Evolutionary conservation across 2,329 filamentous ascomycete genomes (phyloP).

Genomic region (Lecanicillium sp.): DNA sequence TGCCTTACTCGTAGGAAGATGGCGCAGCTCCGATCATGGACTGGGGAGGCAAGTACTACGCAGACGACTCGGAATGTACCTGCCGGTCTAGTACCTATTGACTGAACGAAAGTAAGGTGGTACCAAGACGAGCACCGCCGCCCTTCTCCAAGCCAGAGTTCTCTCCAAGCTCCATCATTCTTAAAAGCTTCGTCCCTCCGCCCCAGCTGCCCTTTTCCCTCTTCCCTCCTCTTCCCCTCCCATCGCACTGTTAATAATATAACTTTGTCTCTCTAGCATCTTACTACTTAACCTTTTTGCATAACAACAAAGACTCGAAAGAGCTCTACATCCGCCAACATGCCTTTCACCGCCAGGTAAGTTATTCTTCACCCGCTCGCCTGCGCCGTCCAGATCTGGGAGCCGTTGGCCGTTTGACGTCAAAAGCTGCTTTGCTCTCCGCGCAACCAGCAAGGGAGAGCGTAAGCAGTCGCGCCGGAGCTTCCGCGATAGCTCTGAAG

Average conservation of each 20-base stretch:
- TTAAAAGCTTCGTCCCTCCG: constrained; percentile 8
- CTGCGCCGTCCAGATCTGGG: background rate
- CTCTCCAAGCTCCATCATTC: background rate
- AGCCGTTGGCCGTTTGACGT: background rate
- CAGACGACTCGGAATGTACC: too few species aligned
- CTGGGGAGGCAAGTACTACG: too few species aligned
- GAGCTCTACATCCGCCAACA: constrained; percentile 25
- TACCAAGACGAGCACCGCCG: too few species aligned
- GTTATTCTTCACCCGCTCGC: constrained; percentile 12
- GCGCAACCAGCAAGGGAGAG: too few species aligned
- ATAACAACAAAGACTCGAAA: background rate
- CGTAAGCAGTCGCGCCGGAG: background rate
- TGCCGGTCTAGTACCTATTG: too few species aligned
- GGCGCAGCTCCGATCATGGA: too few species aligned
- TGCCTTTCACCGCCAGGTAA: constrained; percentile 54
- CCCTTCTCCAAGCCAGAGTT: too few species aligned
- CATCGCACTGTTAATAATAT: background rate
- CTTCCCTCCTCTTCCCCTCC: constrained; percentile 4
- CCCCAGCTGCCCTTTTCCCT: constrained; percentile 4
- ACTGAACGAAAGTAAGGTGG: too few species aligned
- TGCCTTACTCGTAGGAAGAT: too few species aligned
- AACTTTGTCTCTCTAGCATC: background rate
- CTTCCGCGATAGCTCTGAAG: background rate
- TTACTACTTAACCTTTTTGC: constrained; percentile 2
- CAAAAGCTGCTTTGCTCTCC: background rate